Evolutionary conservation across 345 rosid species (phyloP).

Genomic region (Gossypium rotundifolium): DNA sequence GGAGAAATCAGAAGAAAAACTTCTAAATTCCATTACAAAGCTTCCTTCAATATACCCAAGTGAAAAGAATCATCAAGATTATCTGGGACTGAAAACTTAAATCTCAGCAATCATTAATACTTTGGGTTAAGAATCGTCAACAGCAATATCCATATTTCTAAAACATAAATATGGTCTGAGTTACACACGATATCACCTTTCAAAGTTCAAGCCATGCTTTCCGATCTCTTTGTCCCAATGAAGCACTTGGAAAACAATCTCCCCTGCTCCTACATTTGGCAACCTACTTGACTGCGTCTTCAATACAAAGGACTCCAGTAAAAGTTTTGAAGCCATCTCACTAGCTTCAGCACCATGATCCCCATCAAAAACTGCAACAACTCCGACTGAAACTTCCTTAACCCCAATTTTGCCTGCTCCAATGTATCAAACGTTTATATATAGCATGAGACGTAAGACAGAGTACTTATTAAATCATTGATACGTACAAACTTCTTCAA

Average conservation of each 20-base stretch:
- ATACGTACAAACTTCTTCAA: neutral
- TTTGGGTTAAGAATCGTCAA: slow-evolving; percentile 1
- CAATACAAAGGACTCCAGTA: slow-evolving; percentile 54
- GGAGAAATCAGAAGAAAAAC: too few relatives aligned
- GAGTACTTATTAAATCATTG: neutral
- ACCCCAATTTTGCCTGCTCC: slow-evolving; percentile 54
- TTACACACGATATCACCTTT: slow-evolving; percentile 34
- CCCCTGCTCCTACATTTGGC: slow-evolving; percentile 35
- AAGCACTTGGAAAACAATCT: slow-evolving; percentile 39
- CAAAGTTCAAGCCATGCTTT: slow-evolving; percentile 39
- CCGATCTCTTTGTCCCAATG: slow-evolving; percentile 40
- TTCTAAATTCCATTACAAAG: too few relatives aligned
- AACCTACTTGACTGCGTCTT: slow-evolving; percentile 42
- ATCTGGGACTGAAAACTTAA: slow-evolving; percentile 14
- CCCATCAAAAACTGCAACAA: slow-evolving; percentile 83
- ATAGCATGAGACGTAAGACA: neutral
- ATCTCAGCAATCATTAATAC: slow-evolving; percentile 36
- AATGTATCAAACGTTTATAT: slow-evolving; percentile 6
- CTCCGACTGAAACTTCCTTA: slow-evolving; percentile 63
- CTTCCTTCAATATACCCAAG: too few relatives aligned
- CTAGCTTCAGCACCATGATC: slow-evolving; percentile 99
- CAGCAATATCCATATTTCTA: neutral
- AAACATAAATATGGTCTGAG: neutral
- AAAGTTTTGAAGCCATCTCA: slow-evolving; percentile 86
- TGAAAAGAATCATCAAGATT: too few relatives aligned